Conservation (phyloP, 2,329 filamentous ascomycete species). For the Cercospora sojina region DNA sequence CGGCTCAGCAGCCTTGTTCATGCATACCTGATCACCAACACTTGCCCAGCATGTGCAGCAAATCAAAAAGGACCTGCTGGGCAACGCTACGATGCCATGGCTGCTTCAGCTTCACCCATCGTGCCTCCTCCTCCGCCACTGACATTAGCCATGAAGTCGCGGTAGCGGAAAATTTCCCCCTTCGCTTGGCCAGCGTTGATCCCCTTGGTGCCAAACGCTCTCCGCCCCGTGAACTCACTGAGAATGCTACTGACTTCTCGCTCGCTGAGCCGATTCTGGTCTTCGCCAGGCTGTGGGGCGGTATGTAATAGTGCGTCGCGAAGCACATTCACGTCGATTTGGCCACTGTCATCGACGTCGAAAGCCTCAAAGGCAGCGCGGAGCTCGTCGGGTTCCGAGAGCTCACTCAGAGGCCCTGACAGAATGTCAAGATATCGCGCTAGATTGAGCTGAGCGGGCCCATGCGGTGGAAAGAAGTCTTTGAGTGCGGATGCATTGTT, state of each 20-base stretch:
- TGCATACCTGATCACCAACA: background rate
- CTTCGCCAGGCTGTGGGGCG: conserved; percentile 69
- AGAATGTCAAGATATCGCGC: conserved; percentile 83
- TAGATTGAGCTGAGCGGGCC: conserved; percentile 69
- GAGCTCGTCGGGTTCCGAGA: conserved; percentile 78
- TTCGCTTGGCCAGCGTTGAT: conserved; percentile 49
- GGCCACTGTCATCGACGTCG: conserved; percentile 91
- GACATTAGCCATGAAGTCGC: conserved; percentile 73
- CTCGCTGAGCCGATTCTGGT: conserved; percentile 57
- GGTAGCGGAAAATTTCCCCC: conserved; percentile 89
- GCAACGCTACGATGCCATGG: conserved; percentile 14
- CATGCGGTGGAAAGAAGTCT: conserved; percentile 74
- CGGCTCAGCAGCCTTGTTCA: background rate
- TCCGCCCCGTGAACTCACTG: conserved; percentile 76
- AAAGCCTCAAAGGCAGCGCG: conserved; percentile 91
- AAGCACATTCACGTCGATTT: conserved; percentile 80
- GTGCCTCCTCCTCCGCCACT: conserved; percentile 33
- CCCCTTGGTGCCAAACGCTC: conserved; percentile 70
- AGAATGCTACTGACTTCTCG: conserved; percentile 84
- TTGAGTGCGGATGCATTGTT: conserved; percentile 69
- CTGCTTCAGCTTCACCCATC: conserved; percentile 16
- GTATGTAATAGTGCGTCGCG: conserved; percentile 81
- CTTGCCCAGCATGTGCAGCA: background rate
- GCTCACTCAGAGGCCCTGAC: conserved; percentile 67
- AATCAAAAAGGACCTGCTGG: background rate